These are phyloP conservation scores for Ophiostoma sp. DNA, from an alignment of 2,329 filamentous ascomycete species.

Conservation along the genomic window DNA sequence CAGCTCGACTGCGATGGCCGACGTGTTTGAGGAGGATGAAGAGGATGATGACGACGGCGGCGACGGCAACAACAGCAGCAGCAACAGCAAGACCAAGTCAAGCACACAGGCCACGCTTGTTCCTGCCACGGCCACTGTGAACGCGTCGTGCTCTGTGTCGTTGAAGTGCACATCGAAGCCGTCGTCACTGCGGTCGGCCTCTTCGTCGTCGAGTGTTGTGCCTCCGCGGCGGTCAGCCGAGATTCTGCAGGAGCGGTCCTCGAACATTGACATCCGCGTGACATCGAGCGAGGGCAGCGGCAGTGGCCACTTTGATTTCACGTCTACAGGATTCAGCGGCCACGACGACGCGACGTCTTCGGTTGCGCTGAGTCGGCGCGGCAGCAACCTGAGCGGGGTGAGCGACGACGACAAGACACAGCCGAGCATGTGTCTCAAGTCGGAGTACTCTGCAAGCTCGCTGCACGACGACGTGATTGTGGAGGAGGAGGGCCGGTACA, in stretches of 20 bases:
- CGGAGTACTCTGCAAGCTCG: conserved; percentile 46
- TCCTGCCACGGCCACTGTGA: not conserved
- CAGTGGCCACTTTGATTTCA: conserved; percentile 14
- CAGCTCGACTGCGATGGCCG: conserved; percentile 70
- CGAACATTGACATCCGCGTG: conserved; percentile 29
- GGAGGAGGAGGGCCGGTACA: conserved; percentile 41
- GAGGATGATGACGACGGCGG: conserved; percentile 44
- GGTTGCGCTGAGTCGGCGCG: conserved; percentile 39
- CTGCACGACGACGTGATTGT: conserved; percentile 49
- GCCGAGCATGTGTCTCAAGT: conserved; percentile 40
- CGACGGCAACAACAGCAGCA: too few species aligned
- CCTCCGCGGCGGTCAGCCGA: not conserved
- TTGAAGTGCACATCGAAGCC: conserved; percentile 13
- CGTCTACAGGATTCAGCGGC: conserved; percentile 14
- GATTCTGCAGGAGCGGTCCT: conserved; percentile 14
- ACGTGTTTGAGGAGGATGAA: conserved; percentile 82
- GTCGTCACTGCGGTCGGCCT: conserved; percentile 16
- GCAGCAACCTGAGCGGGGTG: conserved; percentile 44
- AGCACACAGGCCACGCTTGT: not conserved
- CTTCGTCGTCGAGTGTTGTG: conserved; percentile 18
- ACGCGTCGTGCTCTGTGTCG: not conserved
- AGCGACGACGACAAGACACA: conserved; percentile 40
- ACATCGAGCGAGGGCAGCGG: conserved; percentile 22
- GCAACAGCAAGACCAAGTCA: not conserved
- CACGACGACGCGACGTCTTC: conserved; percentile 27